Percentiles rank a stretch among this genome's conserved stretches.
Evolutionary conservation across 1,284 basidiomycete species (phyloP).

Genomic region (Marasmius sp.): DNA sequence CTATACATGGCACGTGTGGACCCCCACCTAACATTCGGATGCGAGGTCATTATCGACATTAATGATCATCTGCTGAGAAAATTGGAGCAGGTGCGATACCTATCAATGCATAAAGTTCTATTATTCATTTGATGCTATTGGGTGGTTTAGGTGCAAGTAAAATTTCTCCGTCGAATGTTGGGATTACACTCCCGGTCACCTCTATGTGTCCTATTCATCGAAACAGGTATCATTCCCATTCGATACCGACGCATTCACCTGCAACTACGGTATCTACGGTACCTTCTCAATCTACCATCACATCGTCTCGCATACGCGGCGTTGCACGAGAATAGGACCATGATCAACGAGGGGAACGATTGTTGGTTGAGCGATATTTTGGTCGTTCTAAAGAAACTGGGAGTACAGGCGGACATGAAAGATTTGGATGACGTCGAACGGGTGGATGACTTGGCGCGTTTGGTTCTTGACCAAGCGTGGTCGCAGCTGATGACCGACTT

Average conservation of each 20-base stretch:
- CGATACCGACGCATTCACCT: slow-evolving; percentile 5
- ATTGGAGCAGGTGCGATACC: background rate
- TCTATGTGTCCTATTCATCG: slow-evolving; percentile 7
- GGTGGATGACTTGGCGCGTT: background rate
- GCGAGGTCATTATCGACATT: background rate
- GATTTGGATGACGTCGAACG: background rate
- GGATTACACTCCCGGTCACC: slow-evolving; percentile 6
- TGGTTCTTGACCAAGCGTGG: too few species aligned
- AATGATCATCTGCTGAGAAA: background rate
- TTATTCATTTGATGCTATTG: too few species aligned
- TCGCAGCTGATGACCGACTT: too few species aligned
- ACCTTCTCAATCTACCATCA: background rate
- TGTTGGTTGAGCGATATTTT: background rate
- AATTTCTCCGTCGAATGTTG: slow-evolving; percentile 12
- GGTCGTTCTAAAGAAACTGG: background rate
- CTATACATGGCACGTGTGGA: background rate
- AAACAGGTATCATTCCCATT: slow-evolving; percentile 15
- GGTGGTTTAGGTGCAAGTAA: slow-evolving; percentile 4
- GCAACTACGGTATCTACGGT: background rate
- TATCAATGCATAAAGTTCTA: too few species aligned
- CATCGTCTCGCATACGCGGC: background rate
- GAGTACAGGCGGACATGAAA: background rate
- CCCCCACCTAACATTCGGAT: background rate
- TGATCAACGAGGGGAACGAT: background rate
- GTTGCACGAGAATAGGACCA: background rate